Evolutionary conservation across 257 asterid species (phyloP), one percentile per base, ranked within the genome.

Genomic region (Penstemon barbatus): DNA sequence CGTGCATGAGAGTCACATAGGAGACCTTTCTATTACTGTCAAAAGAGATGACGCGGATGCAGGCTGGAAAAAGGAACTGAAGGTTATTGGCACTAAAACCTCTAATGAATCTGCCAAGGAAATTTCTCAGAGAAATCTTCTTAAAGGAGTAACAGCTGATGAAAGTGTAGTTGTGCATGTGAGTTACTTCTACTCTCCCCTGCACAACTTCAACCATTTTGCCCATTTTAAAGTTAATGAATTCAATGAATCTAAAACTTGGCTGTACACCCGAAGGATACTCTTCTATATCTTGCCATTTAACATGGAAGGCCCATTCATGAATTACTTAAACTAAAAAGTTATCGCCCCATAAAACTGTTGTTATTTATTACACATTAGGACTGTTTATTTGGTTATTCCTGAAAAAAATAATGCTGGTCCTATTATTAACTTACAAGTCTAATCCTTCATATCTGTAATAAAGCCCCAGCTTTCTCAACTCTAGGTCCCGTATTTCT

Each of bases 71-170:
- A 68, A 69, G 70, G 87, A 77, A 75, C 58, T 78, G 44, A 89
- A 86, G 83, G 74, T 76, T 64, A 69, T 85, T 48, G 88, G 77
- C 71, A 50, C 78, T 74, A 81, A 72, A 73, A 77, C 63, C 65
- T 54, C 67, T 39, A 63, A 59, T 59, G 80, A 74, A 73, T 82
- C 95, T 63, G 80, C 79, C 13, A 67, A 66, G 65, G 96, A 85
- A 77, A 85, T 87, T 60, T 78, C 87, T 74, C 88, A 19, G 78
- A 86, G 89, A 76, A 91, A 87, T 79, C 74, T 94, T 74, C 85
- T 91, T 59, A 94, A 94, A 86, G 99, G 98, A 70, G 74, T 94
- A 72, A 91, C 97, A 53, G 95, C 99, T 7, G 97, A 94, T 81
- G 97, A 94, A 75, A 94, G 95, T 78, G 97, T 86, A 33, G 87